Evolutionary conservation across 495 filamentous ascomycete species (phyloP).

Genomic region (Extremus antarcticus): DNA sequence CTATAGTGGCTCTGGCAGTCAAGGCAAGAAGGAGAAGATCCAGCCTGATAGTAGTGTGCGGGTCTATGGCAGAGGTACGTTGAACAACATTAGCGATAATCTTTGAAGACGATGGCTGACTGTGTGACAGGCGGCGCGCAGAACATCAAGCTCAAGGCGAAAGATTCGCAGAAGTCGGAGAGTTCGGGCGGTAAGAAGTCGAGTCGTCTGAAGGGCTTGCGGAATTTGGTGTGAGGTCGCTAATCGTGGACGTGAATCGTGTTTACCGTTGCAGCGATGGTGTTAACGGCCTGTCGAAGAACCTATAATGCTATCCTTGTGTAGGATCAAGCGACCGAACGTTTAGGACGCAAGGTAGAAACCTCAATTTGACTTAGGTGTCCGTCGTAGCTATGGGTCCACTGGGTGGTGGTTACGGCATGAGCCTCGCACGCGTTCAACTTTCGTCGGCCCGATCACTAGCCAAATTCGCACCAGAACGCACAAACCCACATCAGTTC

Average conservation of each 20-base stretch:
- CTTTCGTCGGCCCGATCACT: no score
- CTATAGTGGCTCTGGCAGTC: conserved; percentile 15
- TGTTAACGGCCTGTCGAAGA: no score
- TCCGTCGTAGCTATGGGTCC: no score
- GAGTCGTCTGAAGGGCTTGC: background rate
- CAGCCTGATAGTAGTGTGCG: conserved; percentile 25
- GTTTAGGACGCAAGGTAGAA: no score
- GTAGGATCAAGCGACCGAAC: no score
- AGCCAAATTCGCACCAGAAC: no score
- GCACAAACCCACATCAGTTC: no score
- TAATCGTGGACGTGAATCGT: background rate
- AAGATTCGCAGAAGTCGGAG: conserved; percentile 15
- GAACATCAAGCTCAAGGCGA: conserved; percentile 28
- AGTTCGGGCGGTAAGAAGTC: conserved; percentile 2
- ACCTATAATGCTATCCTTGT: no score
- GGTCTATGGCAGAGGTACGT: conserved; percentile 32
- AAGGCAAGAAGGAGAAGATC: conserved; percentile 25
- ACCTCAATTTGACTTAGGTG: no score
- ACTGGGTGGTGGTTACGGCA: no score
- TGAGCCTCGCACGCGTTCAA: no score
- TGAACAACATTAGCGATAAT: background rate
- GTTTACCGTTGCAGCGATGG: no score
- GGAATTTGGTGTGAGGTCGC: background rate
- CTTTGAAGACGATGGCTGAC: conserved; percentile 10
- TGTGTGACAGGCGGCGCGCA: conserved; percentile 29